These are phyloP conservation scores for Barnettozyma sucrosica DNA, from an alignment of 805 yeast species.

Conservation along the genomic window DNA sequence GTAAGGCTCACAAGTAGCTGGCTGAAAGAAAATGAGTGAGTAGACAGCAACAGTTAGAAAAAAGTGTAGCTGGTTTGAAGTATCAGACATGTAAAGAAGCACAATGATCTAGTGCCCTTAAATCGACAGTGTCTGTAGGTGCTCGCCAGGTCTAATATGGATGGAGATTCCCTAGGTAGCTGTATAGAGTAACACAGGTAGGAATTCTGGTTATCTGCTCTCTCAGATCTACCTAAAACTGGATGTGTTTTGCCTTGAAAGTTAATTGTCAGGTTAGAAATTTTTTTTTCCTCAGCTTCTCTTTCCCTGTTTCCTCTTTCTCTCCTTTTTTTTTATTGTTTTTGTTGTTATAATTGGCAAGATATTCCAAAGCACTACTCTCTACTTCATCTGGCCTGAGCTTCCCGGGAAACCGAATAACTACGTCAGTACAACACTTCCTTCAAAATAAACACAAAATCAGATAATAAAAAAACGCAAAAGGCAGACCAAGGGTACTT, in stretches of 20 bases:
- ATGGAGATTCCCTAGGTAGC: neutral
- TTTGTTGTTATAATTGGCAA: no score
- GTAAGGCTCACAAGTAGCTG: neutral
- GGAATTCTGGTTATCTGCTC: neutral
- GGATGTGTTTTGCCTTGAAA: neutral
- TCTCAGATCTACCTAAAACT: neutral
- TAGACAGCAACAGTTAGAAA: neutral
- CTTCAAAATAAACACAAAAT: neutral
- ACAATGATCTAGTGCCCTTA: neutral
- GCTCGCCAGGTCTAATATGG: neutral
- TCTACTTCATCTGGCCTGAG: neutral
- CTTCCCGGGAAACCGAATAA: no score
- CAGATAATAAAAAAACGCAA: neutral
- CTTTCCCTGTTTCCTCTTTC: neutral
- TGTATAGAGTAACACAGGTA: neutral
- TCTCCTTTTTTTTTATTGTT: neutral
- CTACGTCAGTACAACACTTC: neutral
- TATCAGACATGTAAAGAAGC: constrained; percentile 1
- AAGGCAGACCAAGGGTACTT: neutral
- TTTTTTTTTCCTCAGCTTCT: neutral
- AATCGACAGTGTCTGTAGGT: neutral
- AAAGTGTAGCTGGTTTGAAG: neutral
- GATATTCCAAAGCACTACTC: no score
- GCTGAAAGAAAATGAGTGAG: constrained; percentile 1
- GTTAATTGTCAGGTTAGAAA: neutral